phyloP scores from a whole-genome alignment of 139 green algal genomes.

The Asterochloris erici region DNA sequence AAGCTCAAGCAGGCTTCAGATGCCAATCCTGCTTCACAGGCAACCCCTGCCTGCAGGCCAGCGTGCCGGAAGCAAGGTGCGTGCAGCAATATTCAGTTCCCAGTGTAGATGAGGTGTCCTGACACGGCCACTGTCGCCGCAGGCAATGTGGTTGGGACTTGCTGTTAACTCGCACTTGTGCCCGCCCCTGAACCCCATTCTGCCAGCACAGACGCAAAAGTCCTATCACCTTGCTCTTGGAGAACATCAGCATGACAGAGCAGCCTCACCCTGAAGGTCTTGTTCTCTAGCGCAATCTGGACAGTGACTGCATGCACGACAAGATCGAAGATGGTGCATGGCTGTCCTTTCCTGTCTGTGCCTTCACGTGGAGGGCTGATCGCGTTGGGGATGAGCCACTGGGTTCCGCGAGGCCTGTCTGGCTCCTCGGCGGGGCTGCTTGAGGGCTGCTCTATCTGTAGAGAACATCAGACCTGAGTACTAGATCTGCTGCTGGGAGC shows the following conservation, averaged over 20 bases:
- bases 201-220: no score
- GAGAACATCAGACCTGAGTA: background rate
- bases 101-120: background rate
- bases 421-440: background rate
- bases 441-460: constrained; percentile 7
- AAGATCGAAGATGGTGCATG: constrained; percentile 50
- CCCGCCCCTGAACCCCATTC: background rate
- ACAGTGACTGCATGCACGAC: constrained; percentile 51
- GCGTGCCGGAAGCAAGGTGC: no score
- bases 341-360: constrained; percentile 39
- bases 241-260: background rate
- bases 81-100: background rate
- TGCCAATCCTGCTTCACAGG: no score
- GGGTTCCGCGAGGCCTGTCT: background rate
- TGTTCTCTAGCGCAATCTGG: constrained; percentile 20
- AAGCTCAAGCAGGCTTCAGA: no score
- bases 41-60: no score
- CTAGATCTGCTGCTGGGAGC: no score
- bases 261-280: constrained; percentile 30
- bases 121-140: background rate
- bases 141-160: no score
- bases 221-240: no score
- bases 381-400: constrained; percentile 13
- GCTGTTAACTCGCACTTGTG: background rate
- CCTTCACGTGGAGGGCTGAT: constrained; percentile 26